Base-by-base conservation (phyloP, 257 asterid genomes). In the Rhazya stricta region DNA sequence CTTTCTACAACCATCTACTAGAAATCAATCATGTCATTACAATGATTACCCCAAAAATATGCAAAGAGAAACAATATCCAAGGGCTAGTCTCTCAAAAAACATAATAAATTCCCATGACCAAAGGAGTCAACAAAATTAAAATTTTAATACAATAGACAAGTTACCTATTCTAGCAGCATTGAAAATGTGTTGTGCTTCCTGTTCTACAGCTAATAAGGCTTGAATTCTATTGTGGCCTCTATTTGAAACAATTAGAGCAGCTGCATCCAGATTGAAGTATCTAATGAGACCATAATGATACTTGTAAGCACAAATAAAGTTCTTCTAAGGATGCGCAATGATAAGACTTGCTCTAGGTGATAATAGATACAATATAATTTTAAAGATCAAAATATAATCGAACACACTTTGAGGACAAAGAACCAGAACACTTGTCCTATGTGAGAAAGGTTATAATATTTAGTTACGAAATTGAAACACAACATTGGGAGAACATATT, bases 181-280 rank as follows among this genome's bases (percentile, higher is more conserved):
- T 81, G 79, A 81, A 81, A 69, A 77, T 81, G 53, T 77, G 84
- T 53, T 81, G 84, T 53, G 84, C 84, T 77, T 81, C 84, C 75
- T 81, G 84, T 67, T 81, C 84, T 72, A 81, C 84, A 29, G 69
- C 72, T 77, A 81, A 77, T 45, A 81, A 75, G 5, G 56, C 76
- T 73, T 77, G 84, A 77, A 81, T 76, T 58, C 84, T 81, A 30
- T 69, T 74, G 56, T 50, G 78, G 37, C 84, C 81, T 39, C 81
- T 81, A 79, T 56, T 77, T 51, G 81, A 67, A 68, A 61, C 46
- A 21, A 63, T 54, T 34, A 56, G 10, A 13, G 71, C 69, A 56
- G 41, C 74, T 68, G 79, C 69, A 79, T 63, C 50, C 70, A 32
- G 48, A 63, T 70, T 46, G 42, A 50, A 34, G 39, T 12, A 42